Conservation (phyloP, 805 yeast species). For the Kazachstania viticola region DNA sequence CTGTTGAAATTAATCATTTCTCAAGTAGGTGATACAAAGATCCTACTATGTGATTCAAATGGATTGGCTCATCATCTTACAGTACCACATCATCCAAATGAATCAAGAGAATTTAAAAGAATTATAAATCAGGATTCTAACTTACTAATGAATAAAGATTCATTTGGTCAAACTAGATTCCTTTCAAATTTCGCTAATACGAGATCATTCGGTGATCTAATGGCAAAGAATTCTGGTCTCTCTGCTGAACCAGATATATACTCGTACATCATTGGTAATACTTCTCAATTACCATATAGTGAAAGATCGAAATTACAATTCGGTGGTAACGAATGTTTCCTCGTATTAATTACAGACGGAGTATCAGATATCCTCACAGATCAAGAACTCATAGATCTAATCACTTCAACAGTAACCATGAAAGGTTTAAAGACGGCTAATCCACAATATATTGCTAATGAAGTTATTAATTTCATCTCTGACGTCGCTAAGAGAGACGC, state of each 20-base stretch:
- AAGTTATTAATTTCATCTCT: slow-evolving; percentile 72
- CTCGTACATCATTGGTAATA: slow-evolving; percentile 57
- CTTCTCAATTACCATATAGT: slow-evolving; percentile 29
- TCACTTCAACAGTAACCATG: slow-evolving; percentile 50
- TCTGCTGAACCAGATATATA: slow-evolving; percentile 85
- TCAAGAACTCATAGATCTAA: slow-evolving; percentile 83
- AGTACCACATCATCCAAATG: slow-evolving; percentile 75
- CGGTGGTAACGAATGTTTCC: slow-evolving; percentile 81
- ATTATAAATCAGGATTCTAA: slow-evolving; percentile 19
- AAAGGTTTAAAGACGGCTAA: slow-evolving; percentile 61
- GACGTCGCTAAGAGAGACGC: slow-evolving; percentile 66
- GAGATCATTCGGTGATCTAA: slow-evolving; percentile 81
- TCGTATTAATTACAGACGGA: slow-evolving; percentile 81
- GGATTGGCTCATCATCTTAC: slow-evolving; percentile 78
- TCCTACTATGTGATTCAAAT: slow-evolving; percentile 67
- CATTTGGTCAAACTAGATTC: slow-evolving; percentile 86
- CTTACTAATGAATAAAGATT: slow-evolving; percentile 45
- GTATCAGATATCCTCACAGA: slow-evolving; percentile 70
- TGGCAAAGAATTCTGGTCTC: slow-evolving; percentile 73
- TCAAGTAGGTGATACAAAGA: slow-evolving; percentile 88
- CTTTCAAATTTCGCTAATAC: slow-evolving; percentile 76
- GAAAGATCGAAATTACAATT: slow-evolving; percentile 29
- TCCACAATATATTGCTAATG: slow-evolving; percentile 79
- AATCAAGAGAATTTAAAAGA: slow-evolving; percentile 65
- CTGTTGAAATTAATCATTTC: slow-evolving; percentile 62